Conservation (phyloP, 805 yeast species). For the Komagataella mondaviorum region DNA sequence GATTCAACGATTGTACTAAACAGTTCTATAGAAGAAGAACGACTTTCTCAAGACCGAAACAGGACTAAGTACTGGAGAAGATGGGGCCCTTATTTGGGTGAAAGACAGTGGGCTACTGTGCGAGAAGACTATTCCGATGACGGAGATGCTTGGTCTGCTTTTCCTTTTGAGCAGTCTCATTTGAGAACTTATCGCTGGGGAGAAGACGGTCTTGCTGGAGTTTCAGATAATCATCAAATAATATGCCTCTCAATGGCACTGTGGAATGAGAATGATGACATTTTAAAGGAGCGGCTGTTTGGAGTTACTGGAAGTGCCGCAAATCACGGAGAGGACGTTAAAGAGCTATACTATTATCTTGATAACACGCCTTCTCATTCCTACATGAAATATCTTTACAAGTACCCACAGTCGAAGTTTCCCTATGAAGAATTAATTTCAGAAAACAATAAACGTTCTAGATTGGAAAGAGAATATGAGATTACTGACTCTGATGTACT, state of each 20-base stretch:
- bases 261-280: conserved; percentile 84
- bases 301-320: conserved; percentile 91
- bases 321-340: conserved; percentile 93
- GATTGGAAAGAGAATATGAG: conserved; percentile 67
- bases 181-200: conserved; percentile 88
- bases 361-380: conserved; percentile 92
- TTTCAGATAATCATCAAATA: conserved; percentile 70
- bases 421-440: conserved; percentile 69
- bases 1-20: background rate
- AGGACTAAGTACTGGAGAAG: conserved; percentile 54
- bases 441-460: conserved; percentile 51
- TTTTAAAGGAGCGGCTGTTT: conserved; percentile 74
- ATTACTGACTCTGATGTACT: conserved; percentile 69
- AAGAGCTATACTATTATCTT: conserved; percentile 70
- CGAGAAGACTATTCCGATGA: conserved; percentile 77
- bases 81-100: conserved; percentile 89
- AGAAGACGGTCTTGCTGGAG: conserved; percentile 89
- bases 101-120: conserved; percentile 79
- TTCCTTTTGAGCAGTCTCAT: conserved; percentile 75
- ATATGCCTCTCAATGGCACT: conserved; percentile 70
- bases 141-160: conserved; percentile 87
- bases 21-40: conserved; percentile 18
- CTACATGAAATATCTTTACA: conserved; percentile 82
- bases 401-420: conserved; percentile 78
- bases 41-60: conserved; percentile 25